These are phyloP conservation scores for Talaromyces amestolkiae DNA, from an alignment of 2,329 filamentous ascomycete genomes.

Conservation along the genomic window DNA sequence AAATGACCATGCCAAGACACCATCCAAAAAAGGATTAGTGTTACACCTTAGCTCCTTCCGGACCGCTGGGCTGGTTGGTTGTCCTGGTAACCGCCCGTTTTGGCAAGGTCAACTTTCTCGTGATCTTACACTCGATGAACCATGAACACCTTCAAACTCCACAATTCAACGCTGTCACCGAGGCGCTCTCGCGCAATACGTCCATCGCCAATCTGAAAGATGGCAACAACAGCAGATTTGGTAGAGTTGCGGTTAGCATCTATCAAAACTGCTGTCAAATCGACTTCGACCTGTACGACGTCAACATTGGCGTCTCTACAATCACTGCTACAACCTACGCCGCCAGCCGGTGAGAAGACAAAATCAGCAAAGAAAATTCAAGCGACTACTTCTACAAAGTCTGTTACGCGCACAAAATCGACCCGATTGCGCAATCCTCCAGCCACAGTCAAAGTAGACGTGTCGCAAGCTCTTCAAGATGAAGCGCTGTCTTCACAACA, in stretches of 20 bases:
- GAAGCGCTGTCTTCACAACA: slow-evolving; percentile 36
- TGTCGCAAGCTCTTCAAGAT: slow-evolving; percentile 30
- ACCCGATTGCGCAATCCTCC: slow-evolving; percentile 28
- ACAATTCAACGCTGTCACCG: neutral
- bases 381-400: slow-evolving; percentile 25
- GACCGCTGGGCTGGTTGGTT: neutral
- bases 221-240: slow-evolving; percentile 21
- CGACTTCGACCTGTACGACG: slow-evolving; percentile 53
- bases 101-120: slow-evolving; percentile 22
- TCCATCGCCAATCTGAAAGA: neutral
- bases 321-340: slow-evolving; percentile 36
- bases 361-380: slow-evolving; percentile 22
- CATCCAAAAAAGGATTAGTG: slow-evolving; percentile 3
- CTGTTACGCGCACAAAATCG: slow-evolving; percentile 27
- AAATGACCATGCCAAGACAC: neutral
- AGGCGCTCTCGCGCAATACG: slow-evolving; percentile 2
- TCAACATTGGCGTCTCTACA: slow-evolving; percentile 41
- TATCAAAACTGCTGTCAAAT: slow-evolving; percentile 56
- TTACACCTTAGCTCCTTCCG: neutral
- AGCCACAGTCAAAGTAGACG: slow-evolving; percentile 26
- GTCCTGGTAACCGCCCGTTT: slow-evolving; percentile 22
- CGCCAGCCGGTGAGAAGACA: slow-evolving; percentile 23
- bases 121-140: slow-evolving; percentile 16
- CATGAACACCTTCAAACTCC: neutral
- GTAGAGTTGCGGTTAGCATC: slow-evolving; percentile 38